phyloP scores from a whole-genome alignment of 441 rosid species.

The Hura crepitans region DNA sequence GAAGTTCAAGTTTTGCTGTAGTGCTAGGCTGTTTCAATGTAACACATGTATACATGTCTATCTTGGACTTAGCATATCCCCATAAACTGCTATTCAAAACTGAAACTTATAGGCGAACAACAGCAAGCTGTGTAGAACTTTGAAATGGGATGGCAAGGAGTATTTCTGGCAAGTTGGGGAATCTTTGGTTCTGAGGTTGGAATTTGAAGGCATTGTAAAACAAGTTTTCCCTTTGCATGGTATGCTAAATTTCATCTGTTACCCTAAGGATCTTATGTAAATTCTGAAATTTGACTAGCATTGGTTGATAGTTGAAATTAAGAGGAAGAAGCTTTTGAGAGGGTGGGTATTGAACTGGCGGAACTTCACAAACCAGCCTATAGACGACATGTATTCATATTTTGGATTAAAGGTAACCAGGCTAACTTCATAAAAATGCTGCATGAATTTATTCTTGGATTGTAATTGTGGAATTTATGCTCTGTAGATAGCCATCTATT shows the following conservation, averaged over 20 bases:
- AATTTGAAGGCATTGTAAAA: conserved; percentile 60
- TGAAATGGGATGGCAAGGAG: conserved; percentile 47
- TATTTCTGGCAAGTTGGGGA: conserved; percentile 63
- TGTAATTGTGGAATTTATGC: conserved; percentile 25
- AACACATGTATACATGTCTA: not conserved
- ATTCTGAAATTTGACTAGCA: conserved; percentile 22
- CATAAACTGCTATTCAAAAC: conserved; percentile 4
- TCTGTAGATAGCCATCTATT: conserved; percentile 76
- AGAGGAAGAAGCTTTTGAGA: conserved; percentile 67
- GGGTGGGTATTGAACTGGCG: conserved; percentile 79
- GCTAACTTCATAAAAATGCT: not conserved
- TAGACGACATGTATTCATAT: conserved; percentile 79
- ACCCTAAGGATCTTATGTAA: conserved; percentile 18
- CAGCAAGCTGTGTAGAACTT: conserved; percentile 29
- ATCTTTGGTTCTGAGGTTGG: conserved; percentile 59
- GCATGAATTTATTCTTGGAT: conserved; percentile 14
- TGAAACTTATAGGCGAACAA: conserved; percentile 50
- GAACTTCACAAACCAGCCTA: conserved; percentile 67
- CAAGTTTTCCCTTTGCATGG: conserved; percentile 83
- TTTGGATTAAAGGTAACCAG: conserved; percentile 70
- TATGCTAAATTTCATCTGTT: conserved; percentile 30
- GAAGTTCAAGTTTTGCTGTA: not conserved
- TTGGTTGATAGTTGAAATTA: conserved; percentile 54
- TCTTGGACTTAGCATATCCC: conserved; percentile 11
- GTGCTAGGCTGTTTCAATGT: not conserved